Conservation (phyloP, 331 rosid genomes). For the Acacia pycnantha region DNA sequence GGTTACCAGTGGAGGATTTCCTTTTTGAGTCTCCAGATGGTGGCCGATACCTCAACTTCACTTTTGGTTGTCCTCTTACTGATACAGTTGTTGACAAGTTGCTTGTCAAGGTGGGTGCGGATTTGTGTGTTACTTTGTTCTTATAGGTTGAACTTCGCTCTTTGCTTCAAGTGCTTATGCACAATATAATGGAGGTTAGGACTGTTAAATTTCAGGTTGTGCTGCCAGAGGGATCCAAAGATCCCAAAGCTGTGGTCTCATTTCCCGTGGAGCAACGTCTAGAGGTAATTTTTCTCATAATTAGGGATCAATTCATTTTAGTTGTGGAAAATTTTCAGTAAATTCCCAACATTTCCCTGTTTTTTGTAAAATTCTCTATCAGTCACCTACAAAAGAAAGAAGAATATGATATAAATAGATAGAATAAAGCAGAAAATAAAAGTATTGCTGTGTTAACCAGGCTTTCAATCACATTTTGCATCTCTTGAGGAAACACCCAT, state of each 20-base stretch:
- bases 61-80: conserved; percentile 86
- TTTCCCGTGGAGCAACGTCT: conserved; percentile 76
- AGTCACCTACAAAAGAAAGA: not conserved
- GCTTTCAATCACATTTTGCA: not conserved
- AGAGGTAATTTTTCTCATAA: conserved; percentile 52
- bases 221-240: conserved; percentile 92
- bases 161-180: conserved; percentile 6
- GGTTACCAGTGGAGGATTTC: conserved; percentile 89
- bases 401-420: not conserved
- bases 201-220: conserved; percentile 62
- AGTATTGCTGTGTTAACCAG: not conserved
- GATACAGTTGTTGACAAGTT: conserved; percentile 85
- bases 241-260: conserved; percentile 72
- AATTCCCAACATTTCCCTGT: not conserved
- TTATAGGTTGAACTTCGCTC: conserved; percentile 6
- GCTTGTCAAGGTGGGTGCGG: conserved; percentile 66
- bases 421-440: not conserved
- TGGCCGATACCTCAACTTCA: conserved; percentile 89
- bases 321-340: not conserved
- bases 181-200: conserved; percentile 20
- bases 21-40: conserved; percentile 94
- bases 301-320: not conserved
- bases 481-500: not conserved
- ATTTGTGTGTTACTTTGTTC: conserved; percentile 24
- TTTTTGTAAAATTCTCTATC: not conserved